Base-by-base conservation (phyloP, 106 monocot species). In the Triglochin maritima region DNA sequence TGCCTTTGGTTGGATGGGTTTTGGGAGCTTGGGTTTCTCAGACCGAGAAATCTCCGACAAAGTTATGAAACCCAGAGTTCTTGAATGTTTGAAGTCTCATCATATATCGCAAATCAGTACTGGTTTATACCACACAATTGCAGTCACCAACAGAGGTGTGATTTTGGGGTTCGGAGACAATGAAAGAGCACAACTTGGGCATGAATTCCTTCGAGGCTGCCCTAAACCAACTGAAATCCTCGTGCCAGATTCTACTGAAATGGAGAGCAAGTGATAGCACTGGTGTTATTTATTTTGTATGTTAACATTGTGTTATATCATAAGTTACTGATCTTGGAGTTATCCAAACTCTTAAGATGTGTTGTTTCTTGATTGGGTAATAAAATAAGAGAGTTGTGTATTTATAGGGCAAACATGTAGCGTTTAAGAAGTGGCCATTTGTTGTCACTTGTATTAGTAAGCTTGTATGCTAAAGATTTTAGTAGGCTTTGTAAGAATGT, bases 1-100 rank as follows among this genome's bases (percentile, higher is more conserved):
- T 41, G 90, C 87, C 9, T 90, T 85, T 68, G 95, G 95, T 49
- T 96, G 90, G 90, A 90, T 91, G 95, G 87, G 85, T 13, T 96
- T 96, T 49, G 95, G 90, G 0, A 91, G 95, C 67, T 71, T 96
- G 62, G 95, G 95, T 6, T 91, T 96, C 61, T 54, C 79, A 53
- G 94, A 90, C 14, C 72, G 87, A 2, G 83, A 90, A 12, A 72
- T 68, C 71, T 96, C 95, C 4, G 95, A 96, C 71, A 96, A 96
- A 77, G 77, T 96, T 12, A 74, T 86, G 85, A 87, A 80, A 75
- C 95, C 95, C 7, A 74, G 79, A 15, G 49, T 80, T 17, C 84
- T 96, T 13, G 85, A 90, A 5, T 82, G 79, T 55, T 62, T 96
- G 14, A 61, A 57, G n/a, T 69, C 81, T 44, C 81, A 88, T 65